Evolutionary conservation across 2,329 filamentous ascomycete species (phyloP), one percentile per base, ranked within the genome.

Genomic region (Diplodia scrobiculata): DNA sequence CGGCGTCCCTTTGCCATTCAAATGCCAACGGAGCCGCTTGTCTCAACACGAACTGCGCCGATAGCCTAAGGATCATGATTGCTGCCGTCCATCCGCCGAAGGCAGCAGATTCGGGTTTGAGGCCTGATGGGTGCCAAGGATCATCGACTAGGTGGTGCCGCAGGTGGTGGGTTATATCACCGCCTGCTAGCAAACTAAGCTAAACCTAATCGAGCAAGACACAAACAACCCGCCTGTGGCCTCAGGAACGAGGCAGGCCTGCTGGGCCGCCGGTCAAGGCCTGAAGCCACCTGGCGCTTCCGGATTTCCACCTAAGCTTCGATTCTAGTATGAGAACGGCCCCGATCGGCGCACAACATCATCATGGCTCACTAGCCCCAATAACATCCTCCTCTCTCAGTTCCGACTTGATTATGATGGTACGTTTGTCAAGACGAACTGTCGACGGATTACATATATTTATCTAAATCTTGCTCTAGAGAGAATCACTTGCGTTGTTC

Each of bases 401-500:
- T 19, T 45, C 9, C n/a, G 41, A 19, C 17, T 1, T 19, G 41
- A 3, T 13, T 2, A 10, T 10, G 13, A 10, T 3, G 5, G 17
- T n/a, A 45, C n/a, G 27, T 53, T 27, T 34, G 5, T 6, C n/a
- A 58, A 21, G 27, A 10, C 2, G 21, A 45, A 9, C 17, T 4
- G 34, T 19, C 41, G 41, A n/a, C 13, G 41, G 6, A 45, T 45
- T 45, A n/a, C 25, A 5, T 36, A 27, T 17, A 9, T 55, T 25
- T 50, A 5, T 62, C 58, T 36, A 62, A 10, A 6, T 50, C 45
- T 36, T 36, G 29, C 27, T 50, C 45, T 51, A 62, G 6, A 21
- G 27, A 45, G 41, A 62, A 62, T 65, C 38, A 70, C 66, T 73
- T 70, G 69, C 83, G 84, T 79, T 88, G 86, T 75, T 87, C 86